Evolutionary conservation across 2,329 filamentous ascomycete genomes (phyloP).

Genomic region (Colletotrichum acutatum): DNA sequence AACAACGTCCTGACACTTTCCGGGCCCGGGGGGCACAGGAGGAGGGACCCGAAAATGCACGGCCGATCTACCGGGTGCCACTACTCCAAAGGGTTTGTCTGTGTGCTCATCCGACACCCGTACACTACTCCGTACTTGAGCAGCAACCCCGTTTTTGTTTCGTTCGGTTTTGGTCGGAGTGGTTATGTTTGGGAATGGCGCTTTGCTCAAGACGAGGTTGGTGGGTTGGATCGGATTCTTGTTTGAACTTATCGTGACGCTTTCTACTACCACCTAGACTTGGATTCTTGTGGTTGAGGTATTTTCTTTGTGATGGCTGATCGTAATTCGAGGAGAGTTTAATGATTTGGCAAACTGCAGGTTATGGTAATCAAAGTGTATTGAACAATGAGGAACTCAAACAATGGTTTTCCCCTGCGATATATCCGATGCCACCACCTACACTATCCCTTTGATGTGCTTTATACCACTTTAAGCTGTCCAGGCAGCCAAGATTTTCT

Average conservation of each 20-base stretch:
- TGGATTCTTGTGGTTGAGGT: neutral
- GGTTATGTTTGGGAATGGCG: neutral
- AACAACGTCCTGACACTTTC: conserved; percentile 37
- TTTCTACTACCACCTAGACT: neutral
- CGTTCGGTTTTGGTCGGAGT: neutral
- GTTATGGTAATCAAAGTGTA: neutral
- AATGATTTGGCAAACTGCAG: neutral
- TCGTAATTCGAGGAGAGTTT: neutral
- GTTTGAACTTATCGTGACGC: neutral
- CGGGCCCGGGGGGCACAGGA: conserved; percentile 17
- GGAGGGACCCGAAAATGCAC: conserved; percentile 13
- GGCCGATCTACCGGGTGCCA: conserved; percentile 9
- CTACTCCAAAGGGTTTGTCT: neutral
- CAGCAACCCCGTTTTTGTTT: neutral
- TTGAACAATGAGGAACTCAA: neutral
- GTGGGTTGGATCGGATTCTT: neutral
- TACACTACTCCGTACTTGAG: too few relatives aligned
- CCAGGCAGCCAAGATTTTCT: neutral
- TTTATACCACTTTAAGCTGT: neutral
- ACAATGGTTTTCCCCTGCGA: neutral
- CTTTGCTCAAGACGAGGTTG: neutral
- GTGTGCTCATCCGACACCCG: neutral
- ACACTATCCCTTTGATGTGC: neutral
- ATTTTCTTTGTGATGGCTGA: neutral
- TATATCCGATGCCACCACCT: neutral